Percentiles rank a stretch among this genome's conserved stretches.
phyloP scores from a whole-genome alignment of 108 stramenopile species.

The Pseudonitzschia pungens region DNA sequence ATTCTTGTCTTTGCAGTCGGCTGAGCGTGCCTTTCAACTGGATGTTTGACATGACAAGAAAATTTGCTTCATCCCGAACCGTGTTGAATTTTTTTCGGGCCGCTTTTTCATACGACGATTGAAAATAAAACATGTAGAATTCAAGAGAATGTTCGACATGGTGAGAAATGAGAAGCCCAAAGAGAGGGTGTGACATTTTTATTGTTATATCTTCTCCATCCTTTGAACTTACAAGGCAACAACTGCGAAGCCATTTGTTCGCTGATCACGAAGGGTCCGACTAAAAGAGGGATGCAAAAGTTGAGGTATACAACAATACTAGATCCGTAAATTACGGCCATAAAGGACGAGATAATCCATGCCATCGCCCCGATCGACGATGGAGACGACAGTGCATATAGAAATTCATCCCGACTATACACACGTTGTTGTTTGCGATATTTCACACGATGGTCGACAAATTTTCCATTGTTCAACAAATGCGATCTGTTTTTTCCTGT shows the following conservation, averaged over 20 bases:
- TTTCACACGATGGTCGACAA: background rate
- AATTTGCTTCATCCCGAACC: constrained; percentile 22
- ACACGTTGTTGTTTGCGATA: constrained; percentile 3
- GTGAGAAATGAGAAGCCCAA: background rate
- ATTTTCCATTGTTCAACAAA: constrained; percentile 20
- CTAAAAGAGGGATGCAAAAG: constrained; percentile 38
- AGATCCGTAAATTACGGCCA: constrained; percentile 35
- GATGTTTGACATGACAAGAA: constrained; percentile 18
- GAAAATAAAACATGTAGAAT: background rate
- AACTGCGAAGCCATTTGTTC: constrained; percentile 21
- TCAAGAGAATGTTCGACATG: background rate
- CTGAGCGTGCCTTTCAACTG: constrained; percentile 19
- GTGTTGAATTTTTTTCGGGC: constrained; percentile 27
- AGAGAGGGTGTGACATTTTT: background rate
- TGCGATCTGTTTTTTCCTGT: constrained; percentile 11
- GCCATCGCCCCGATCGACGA: constrained; percentile 24
- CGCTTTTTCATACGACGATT: constrained; percentile 3
- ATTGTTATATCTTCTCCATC: background rate
- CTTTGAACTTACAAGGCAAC: background rate
- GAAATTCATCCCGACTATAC: constrained; percentile 7
- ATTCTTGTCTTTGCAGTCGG: constrained; percentile 30
- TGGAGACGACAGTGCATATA: constrained; percentile 8
- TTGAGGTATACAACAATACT: constrained; percentile 27
- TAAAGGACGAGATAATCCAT: constrained; percentile 13
- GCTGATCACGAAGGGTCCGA: constrained; percentile 28